A percentile compares a stretch with the other conserved stretches of the same genome.
Evolutionary conservation across 2,329 filamentous ascomycete species (phyloP).

Genomic region (Fusarium sp.): DNA sequence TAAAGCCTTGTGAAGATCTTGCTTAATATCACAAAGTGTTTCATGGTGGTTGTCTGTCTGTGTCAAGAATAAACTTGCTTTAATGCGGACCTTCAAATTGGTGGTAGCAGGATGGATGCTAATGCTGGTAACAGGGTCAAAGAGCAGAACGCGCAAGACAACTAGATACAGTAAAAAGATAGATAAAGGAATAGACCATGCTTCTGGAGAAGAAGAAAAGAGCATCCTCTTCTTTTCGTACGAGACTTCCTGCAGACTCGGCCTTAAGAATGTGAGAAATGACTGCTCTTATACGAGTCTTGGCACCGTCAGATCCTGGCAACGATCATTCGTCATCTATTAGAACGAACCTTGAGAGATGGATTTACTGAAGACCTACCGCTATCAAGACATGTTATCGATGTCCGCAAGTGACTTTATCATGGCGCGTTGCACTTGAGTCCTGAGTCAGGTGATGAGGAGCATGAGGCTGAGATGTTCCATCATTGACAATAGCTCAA

Average conservation of each 20-base stretch:
- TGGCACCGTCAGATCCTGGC: not conserved
- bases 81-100: not conserved
- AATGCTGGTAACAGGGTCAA: not conserved
- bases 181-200: not conserved
- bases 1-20: slow-evolving; percentile 13
- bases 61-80: not conserved
- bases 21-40: not conserved
- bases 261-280: not conserved
- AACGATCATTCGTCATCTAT: not conserved
- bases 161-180: not conserved
- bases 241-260: not conserved
- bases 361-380: not conserved
- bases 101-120: not conserved
- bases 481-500: not conserved
- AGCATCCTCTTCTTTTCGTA: not conserved
- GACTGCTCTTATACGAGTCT: not conserved
- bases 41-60: not conserved
- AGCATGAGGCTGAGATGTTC: not conserved
- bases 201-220: not conserved
- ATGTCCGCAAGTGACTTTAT: not conserved
- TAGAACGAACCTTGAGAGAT: not conserved
- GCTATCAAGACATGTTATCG: too few species aligned
- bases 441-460: not conserved
- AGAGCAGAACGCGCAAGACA: not conserved
- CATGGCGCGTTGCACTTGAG: not conserved